Evolutionary conservation across 1,284 basidiomycete genomes (phyloP).

Genomic region (Puccinia triticina): DNA sequence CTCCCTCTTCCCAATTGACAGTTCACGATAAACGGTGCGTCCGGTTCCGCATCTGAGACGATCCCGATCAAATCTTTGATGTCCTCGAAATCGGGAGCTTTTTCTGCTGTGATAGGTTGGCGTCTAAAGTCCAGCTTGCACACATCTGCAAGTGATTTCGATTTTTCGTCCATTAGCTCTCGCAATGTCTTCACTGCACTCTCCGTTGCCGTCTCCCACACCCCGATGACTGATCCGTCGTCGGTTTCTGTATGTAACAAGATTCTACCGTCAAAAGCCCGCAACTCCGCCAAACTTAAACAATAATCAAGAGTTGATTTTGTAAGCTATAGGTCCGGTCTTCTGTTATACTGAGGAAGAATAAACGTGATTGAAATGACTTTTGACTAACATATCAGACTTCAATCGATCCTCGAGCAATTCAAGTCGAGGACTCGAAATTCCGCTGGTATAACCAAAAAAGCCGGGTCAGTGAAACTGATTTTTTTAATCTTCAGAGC

Average conservation of each 20-base stretch:
- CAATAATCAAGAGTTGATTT: background rate
- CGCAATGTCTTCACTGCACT: slow-evolving; percentile 76
- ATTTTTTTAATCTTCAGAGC: background rate
- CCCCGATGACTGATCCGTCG: slow-evolving; percentile 85
- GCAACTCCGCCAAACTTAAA: slow-evolving; percentile 70
- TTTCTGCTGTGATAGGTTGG: slow-evolving; percentile 60
- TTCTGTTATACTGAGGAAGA: background rate
- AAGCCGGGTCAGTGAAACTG: background rate
- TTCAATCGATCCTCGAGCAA: slow-evolving; percentile 87
- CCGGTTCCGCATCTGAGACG: slow-evolving; percentile 73
- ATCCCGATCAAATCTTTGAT: slow-evolving; percentile 71
- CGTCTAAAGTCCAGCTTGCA: slow-evolving; percentile 58
- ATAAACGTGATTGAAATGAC: background rate
- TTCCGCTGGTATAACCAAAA: slow-evolving; percentile 74
- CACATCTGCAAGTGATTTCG: slow-evolving; percentile 53
- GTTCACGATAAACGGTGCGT: slow-evolving; percentile 87
- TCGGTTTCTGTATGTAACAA: slow-evolving; percentile 86
- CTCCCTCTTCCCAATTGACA: slow-evolving; percentile 95
- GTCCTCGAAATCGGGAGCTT: slow-evolving; percentile 59
- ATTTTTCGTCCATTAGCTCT: slow-evolving; percentile 79
- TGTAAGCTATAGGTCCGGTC: background rate
- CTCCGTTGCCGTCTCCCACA: slow-evolving; percentile 89
- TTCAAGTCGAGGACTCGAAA: slow-evolving; percentile 82
- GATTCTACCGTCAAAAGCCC: slow-evolving; percentile 79
- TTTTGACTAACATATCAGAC: slow-evolving; percentile 70